These are phyloP conservation scores for Litsea cubeba DNA, from an alignment of 164 flowering plant species.

Conservation along the genomic window DNA sequence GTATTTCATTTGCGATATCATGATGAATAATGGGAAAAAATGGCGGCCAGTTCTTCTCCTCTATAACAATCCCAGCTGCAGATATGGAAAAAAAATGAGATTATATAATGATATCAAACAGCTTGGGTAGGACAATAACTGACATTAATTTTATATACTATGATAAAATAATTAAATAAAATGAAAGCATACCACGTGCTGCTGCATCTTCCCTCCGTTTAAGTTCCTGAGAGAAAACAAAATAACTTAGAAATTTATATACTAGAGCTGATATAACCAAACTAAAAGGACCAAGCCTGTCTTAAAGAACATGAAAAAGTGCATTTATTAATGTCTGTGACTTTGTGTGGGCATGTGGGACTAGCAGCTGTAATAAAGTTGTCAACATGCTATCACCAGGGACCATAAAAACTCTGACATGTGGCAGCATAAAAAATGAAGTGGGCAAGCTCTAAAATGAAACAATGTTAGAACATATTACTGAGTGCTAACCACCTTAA, in stretches of 20 bases:
- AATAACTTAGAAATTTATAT: neutral
- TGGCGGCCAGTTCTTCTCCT: slow-evolving; percentile 87
- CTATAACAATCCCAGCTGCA: slow-evolving; percentile 82
- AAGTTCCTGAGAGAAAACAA: slow-evolving; percentile 49
- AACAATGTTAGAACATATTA: too few species aligned
- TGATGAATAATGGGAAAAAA: slow-evolving; percentile 85
- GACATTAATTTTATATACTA: neutral
- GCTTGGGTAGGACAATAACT: neutral
- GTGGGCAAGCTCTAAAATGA: neutral
- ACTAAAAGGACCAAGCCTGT: too few species aligned
- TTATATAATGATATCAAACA: neutral
- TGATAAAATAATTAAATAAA: neutral
- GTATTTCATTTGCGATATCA: slow-evolving; percentile 86
- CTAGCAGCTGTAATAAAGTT: neutral
- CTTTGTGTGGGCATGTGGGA: neutral
- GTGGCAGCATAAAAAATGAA: too few species aligned
- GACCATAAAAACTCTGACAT: too few species aligned
- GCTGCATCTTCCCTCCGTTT: slow-evolving; percentile 93
- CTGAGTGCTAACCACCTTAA: too few species aligned
- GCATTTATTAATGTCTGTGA: neutral
- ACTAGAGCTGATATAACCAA: too few species aligned
- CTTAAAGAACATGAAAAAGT: too few species aligned
- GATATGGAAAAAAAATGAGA: slow-evolving; percentile 5
- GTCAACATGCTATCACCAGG: neutral
- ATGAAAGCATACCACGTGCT: slow-evolving; percentile 57